These are phyloP conservation scores for Posidonia australis DNA, from an alignment of 106 monocot species.

Conservation along the genomic window DNA sequence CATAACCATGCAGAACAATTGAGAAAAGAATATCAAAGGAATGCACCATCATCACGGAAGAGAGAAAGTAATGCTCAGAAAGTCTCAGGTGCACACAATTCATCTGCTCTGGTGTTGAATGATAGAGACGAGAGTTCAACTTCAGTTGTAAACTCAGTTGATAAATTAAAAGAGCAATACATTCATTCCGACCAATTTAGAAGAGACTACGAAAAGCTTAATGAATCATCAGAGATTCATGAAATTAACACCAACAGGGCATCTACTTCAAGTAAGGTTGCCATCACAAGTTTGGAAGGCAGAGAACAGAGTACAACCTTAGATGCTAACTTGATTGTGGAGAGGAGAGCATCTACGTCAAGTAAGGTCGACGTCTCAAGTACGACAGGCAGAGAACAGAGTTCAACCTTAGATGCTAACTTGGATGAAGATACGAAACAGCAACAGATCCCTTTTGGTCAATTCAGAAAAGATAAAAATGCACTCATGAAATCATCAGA, in stretches of 20 bases:
- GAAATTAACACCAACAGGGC: background rate
- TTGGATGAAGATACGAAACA: background rate
- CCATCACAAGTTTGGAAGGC: background rate
- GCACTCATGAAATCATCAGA: too few species aligned
- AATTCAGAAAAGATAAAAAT: too few species aligned
- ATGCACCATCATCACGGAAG: background rate
- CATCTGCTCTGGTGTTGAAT: background rate
- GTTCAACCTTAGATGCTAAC: constrained; percentile 1
- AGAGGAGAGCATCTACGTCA: background rate
- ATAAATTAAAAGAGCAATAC: background rate
- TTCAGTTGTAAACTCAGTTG: constrained; percentile 8
- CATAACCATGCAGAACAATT: background rate
- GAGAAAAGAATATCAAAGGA: background rate
- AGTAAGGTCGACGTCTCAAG: constrained; percentile 4
- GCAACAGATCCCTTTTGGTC: background rate
- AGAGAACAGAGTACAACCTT: constrained; percentile 8
- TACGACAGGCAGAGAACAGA: background rate
- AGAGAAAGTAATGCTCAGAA: background rate
- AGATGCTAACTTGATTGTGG: constrained; percentile 5
- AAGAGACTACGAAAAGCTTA: background rate
- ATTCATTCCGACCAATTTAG: background rate
- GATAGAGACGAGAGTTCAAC: constrained; percentile 7
- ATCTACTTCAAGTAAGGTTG: background rate
- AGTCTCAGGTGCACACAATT: constrained; percentile 5
- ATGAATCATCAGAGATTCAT: constrained; percentile 5